Base-by-base conservation (phyloP, 345 rosid genomes). In the Gossypium australe region DNA sequence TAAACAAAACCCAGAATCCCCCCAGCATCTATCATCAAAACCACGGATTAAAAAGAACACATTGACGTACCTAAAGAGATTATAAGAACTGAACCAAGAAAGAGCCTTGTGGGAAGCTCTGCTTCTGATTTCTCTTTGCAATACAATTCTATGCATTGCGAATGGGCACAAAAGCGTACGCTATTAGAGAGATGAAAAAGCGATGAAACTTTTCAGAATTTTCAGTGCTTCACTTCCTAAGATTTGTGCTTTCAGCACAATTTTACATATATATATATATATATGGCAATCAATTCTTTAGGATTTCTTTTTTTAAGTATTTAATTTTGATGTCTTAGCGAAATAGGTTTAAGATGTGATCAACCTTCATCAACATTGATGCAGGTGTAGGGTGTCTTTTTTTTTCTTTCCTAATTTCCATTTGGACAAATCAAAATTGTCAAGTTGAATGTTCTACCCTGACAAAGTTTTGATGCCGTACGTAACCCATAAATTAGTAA, bases 101-200 rank as follows among this genome's bases (percentile, higher is more conserved):
- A 76, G 27, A 52, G 83, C 75, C 76, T 84, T 79, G 22, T 63
- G 83, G 75, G 84, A 74, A 75, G 86, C 87, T 68, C 80, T 74
- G 71, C 78, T 77, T 84, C 87, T 80, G 6, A 86, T 52, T 62
- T 67, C 84, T 73, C 80, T 63, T 80, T 75, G 69, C 55, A 72
- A 78, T 14, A 85, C 67, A 66, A 80, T 73, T 80, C 85, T 86
- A 78, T 84, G 72, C 96, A 89, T 89, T 68, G 72, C 66, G 52
- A 9, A 24, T 16, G 43, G 1, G 8, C 7, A 24, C 12, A 14
- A 8, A 68, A 9, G 71, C 9, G 1, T 48, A 27, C 0, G 45
- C 5, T 9, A 70, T 4, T 2, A n/a, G 25, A 70, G 24, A 27
- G 47, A 17, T 20, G 27, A 2, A 10, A 57, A 57, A 22, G 61